Evolutionary conservation across 192 early-diverging fungal genomes (phyloP).

Genomic region (Pecoramyces ruminantium): DNA sequence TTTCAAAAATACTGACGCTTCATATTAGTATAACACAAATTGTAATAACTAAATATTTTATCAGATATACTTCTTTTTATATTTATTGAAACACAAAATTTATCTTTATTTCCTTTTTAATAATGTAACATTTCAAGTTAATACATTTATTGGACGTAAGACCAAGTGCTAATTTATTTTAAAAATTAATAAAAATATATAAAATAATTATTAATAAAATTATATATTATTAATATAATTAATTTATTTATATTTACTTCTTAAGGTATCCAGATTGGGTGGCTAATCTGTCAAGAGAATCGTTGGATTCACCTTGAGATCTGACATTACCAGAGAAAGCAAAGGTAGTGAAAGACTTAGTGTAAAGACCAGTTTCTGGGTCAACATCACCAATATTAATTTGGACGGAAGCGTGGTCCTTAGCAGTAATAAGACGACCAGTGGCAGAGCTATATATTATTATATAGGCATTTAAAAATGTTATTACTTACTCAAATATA

Average conservation of each 20-base stretch:
- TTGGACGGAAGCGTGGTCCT: conserved; percentile 98
- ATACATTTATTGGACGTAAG: background rate
- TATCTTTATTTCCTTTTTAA: background rate
- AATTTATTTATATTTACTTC: conserved; percentile 16
- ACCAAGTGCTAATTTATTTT: background rate
- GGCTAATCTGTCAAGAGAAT: conserved; percentile 90
- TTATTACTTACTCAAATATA: no score
- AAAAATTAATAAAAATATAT: background rate
- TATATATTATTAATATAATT: background rate
- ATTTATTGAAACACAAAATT: background rate
- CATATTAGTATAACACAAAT: background rate
- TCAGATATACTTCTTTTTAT: background rate
- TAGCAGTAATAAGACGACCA: conserved; percentile 91
- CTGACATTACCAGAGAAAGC: conserved; percentile 87
- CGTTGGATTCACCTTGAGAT: conserved; percentile 78
- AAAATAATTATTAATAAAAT: background rate
- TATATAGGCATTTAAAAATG: no score
- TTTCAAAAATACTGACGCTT: no score
- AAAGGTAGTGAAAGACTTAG: conserved; percentile 64
- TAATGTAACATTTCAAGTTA: background rate
- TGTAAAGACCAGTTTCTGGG: conserved; percentile 50
- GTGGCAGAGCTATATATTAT: conserved; percentile 64
- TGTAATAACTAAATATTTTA: background rate
- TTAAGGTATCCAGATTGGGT: conserved; percentile 45
- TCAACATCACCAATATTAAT: conserved; percentile 92